Conservation (phyloP, 2,329 filamentous ascomycete species). For the Tolypocladium cylindrosporum region DNA sequence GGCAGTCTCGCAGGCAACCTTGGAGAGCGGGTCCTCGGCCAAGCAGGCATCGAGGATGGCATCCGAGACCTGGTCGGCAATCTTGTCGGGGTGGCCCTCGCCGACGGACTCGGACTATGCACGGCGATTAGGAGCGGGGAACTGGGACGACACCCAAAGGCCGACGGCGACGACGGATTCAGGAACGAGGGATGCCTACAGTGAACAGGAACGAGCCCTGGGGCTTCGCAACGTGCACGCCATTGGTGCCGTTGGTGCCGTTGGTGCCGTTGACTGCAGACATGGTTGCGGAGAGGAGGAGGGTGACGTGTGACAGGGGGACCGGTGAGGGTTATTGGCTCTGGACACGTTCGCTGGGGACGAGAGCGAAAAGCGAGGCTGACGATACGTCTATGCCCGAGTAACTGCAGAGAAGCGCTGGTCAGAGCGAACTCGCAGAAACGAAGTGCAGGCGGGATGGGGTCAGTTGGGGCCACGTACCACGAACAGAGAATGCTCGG, state of each 20-base stretch:
- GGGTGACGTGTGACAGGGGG: conserved; percentile 10
- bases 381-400: neutral
- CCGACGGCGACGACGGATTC: neutral
- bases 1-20: conserved; percentile 97
- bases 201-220: conserved; percentile 76
- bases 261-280: conserved; percentile 39
- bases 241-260: conserved; percentile 31
- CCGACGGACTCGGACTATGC: conserved; percentile 72
- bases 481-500: neutral
- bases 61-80: conserved; percentile 96
- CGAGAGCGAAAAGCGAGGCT: neutral
- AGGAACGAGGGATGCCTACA: conserved; percentile 28
- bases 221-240: conserved; percentile 18
- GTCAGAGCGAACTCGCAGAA: neutral
- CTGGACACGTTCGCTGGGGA: neutral
- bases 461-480: neutral
- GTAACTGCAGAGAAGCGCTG: neutral
- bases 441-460: neutral
- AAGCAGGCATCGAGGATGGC: conserved; percentile 98
- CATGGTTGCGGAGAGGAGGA: conserved; percentile 37
- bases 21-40: conserved; percentile 88
- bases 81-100: conserved; percentile 93
- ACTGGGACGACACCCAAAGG: neutral
- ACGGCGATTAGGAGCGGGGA: conserved; percentile 12
- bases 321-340: neutral